These are phyloP conservation scores for Avena eriantha DNA, from an alignment of 176 grass and related monocot genomes.

Conservation along the genomic window DNA sequence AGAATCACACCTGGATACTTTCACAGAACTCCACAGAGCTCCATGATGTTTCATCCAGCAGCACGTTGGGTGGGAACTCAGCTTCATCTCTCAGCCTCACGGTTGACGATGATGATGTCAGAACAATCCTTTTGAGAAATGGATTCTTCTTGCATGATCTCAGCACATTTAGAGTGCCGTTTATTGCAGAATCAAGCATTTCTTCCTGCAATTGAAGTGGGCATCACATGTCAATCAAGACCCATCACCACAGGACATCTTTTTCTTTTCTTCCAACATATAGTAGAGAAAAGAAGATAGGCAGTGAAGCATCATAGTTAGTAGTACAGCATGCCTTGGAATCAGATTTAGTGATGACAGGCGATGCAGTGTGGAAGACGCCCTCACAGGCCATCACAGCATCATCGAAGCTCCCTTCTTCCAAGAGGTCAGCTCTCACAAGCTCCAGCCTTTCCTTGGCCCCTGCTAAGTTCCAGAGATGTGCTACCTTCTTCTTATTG, in stretches of 20 bases:
- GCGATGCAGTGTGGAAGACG: slow-evolving; percentile 85
- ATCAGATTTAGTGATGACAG: slow-evolving; percentile 63
- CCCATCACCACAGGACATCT: background rate
- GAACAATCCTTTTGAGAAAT: slow-evolving; percentile 63
- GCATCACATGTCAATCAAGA: background rate
- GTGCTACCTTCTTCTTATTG: slow-evolving; percentile 77
- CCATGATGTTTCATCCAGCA: slow-evolving; percentile 82
- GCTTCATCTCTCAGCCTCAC: slow-evolving; percentile 71
- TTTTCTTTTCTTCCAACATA: background rate
- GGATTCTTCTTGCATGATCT: slow-evolving; percentile 84
- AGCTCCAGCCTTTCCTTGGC: slow-evolving; percentile 81
- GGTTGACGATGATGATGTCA: slow-evolving; percentile 83
- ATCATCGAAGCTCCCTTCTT: slow-evolving; percentile 88
- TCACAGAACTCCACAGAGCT: slow-evolving; percentile 71
- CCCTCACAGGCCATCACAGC: slow-evolving; percentile 78
- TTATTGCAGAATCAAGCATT: slow-evolving; percentile 63
- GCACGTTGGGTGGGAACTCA: slow-evolving; percentile 47
- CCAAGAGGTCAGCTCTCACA: slow-evolving; percentile 71
- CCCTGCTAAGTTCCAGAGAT: slow-evolving; percentile 75
- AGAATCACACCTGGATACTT: slow-evolving; percentile 59
- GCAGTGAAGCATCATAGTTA: background rate
- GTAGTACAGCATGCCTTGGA: slow-evolving; percentile 57
- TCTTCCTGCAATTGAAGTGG: slow-evolving; percentile 25
- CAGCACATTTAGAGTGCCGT: slow-evolving; percentile 82
- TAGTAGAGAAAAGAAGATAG: background rate